These are phyloP conservation scores for Apophysomyces sp. DNA, from an alignment of 371 early-diverging fungal species.

Conservation along the genomic window DNA sequence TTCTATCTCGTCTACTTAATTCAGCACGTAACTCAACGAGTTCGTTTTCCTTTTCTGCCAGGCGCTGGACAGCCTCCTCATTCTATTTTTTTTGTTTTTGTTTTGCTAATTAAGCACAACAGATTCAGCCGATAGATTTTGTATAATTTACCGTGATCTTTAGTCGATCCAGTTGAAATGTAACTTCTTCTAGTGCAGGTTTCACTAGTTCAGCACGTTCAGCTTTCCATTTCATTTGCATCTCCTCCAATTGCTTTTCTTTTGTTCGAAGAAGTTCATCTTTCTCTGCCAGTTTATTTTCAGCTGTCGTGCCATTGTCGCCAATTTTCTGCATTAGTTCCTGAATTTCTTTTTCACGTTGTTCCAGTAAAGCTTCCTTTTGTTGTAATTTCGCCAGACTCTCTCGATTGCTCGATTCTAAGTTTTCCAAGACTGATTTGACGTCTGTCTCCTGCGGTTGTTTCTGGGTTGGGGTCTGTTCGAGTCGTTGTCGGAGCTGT, in stretches of 20 bases:
- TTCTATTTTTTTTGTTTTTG: too few species aligned
- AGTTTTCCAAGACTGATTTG: background rate
- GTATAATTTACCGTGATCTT: slow-evolving; percentile 32
- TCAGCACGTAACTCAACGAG: slow-evolving; percentile 33
- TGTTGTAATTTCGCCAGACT: slow-evolving; percentile 3
- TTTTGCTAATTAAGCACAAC: background rate
- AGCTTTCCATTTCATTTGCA: slow-evolving; percentile 29
- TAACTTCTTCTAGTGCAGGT: slow-evolving; percentile 39
- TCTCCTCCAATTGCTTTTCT: slow-evolving; percentile 28
- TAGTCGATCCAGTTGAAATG: slow-evolving; percentile 36
- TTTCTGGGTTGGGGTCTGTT: background rate
- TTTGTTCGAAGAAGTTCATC: slow-evolving; percentile 28
- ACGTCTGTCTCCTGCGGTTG: background rate
- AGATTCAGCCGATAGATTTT: background rate
- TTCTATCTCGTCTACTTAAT: slow-evolving; percentile 32
- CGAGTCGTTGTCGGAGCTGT: slow-evolving; percentile 24
- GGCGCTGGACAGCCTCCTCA: slow-evolving; percentile 29
- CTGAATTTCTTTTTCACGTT: slow-evolving; percentile 26
- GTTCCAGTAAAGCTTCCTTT: slow-evolving; percentile 25
- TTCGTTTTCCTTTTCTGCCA: slow-evolving; percentile 45
- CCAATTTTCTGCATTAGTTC: slow-evolving; percentile 21
- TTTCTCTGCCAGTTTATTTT: slow-evolving; percentile 31
- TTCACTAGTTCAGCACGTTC: slow-evolving; percentile 38
- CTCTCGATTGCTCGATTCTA: slow-evolving; percentile 3
- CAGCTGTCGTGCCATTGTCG: slow-evolving; percentile 6